Evolutionary conservation across 1,284 basidiomycete species (phyloP).

Genomic region (Abortiporus biennis): DNA sequence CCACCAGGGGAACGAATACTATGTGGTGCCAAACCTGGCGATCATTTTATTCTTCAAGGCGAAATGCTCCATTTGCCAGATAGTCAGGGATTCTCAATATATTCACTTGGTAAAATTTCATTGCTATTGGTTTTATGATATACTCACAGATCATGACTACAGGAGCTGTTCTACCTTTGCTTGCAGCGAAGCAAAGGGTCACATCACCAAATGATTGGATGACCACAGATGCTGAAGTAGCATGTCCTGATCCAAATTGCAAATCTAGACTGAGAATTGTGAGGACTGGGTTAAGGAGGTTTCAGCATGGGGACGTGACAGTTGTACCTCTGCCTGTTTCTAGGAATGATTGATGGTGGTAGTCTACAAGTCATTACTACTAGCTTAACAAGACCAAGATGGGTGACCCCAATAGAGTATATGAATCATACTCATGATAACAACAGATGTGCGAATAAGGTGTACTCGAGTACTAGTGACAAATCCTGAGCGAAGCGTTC

Average conservation of each 20-base stretch:
- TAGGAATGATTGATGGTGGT: too few relatives aligned
- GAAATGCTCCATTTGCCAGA: slow-evolving; percentile 57
- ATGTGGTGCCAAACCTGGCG: slow-evolving; percentile 57
- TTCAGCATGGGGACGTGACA: slow-evolving; percentile 48
- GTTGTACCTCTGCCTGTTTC: slow-evolving; percentile 33
- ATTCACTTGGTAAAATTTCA: slow-evolving; percentile 42
- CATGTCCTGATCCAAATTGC: slow-evolving; percentile 61
- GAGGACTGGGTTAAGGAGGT: slow-evolving; percentile 42
- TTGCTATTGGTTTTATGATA: not conserved
- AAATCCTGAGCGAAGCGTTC: too few relatives aligned
- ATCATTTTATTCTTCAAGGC: slow-evolving; percentile 54
- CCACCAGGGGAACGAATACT: slow-evolving; percentile 46
- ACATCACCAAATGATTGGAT: slow-evolving; percentile 59
- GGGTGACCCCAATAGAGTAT: too few relatives aligned
- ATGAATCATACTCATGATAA: too few relatives aligned
- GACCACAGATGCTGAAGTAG: slow-evolving; percentile 55
- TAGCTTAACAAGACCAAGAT: too few relatives aligned
- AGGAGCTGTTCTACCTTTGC: slow-evolving; percentile 54
- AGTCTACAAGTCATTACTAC: too few relatives aligned
- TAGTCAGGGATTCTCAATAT: slow-evolving; percentile 59
- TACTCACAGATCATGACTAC: not conserved
- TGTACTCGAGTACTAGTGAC: too few relatives aligned
- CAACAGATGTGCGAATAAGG: too few relatives aligned
- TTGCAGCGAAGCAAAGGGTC: slow-evolving; percentile 57
- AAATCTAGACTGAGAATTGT: slow-evolving; percentile 47